These are phyloP conservation scores for Oidium heveae DNA, from an alignment of 2,329 filamentous ascomycete species.

Conservation along the genomic window DNA sequence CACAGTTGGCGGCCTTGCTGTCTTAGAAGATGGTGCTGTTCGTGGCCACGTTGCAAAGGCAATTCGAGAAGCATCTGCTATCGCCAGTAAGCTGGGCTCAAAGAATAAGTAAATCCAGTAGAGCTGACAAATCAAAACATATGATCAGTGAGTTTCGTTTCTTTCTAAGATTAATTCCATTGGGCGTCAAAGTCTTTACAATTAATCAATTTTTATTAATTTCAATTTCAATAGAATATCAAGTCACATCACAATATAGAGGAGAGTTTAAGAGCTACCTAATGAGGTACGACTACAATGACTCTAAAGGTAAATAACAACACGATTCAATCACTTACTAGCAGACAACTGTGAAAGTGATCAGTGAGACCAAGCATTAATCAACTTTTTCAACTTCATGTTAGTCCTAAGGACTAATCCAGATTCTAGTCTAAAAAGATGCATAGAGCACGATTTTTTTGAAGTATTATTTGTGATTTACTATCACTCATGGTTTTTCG, in stretches of 20 bases:
- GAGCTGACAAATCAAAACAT: not conserved
- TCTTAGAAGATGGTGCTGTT: constrained; percentile 47
- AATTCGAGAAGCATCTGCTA: constrained; percentile 43
- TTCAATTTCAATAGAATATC: too few relatives aligned
- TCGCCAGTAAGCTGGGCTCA: constrained; percentile 39
- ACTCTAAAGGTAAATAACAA: not conserved
- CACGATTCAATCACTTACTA: too few relatives aligned
- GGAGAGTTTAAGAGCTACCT: too few relatives aligned
- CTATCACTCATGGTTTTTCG: too few relatives aligned
- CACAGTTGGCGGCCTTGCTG: constrained; percentile 48
- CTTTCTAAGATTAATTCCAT: too few relatives aligned
- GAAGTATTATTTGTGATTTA: too few relatives aligned
- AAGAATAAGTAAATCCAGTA: not conserved
- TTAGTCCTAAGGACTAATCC: too few relatives aligned
- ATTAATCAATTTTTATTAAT: too few relatives aligned
- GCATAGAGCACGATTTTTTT: too few relatives aligned
- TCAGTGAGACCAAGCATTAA: not conserved
- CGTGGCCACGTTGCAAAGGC: constrained; percentile 41
- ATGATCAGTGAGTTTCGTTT: not conserved
- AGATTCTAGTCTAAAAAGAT: too few relatives aligned
- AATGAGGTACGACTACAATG: not conserved
- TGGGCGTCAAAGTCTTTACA: too few relatives aligned
- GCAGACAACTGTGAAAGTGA: not conserved
- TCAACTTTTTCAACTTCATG: not conserved
- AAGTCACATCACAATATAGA: too few relatives aligned